phyloP scores from a whole-genome alignment of 2,329 filamentous ascomycete genomes.

The Monosporascus sp. region DNA sequence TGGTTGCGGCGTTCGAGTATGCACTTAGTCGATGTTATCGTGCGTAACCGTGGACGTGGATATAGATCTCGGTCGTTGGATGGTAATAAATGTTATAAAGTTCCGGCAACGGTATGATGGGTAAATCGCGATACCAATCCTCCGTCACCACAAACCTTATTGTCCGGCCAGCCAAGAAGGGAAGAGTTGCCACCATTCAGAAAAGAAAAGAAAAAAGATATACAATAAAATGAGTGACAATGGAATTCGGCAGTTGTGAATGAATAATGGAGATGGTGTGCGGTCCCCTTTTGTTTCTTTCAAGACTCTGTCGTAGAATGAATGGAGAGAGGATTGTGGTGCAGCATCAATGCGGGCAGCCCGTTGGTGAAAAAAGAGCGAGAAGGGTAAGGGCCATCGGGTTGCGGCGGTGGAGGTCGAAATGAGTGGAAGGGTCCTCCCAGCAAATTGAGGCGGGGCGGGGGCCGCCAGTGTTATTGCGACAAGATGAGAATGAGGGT shows the following conservation, averaged over 20 bases:
- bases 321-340: not conserved
- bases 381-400: not conserved
- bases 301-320: not conserved
- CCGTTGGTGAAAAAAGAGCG: not conserved
- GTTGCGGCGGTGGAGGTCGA: not conserved
- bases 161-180: not conserved
- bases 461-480: not conserved
- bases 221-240: not conserved
- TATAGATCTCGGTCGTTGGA: too few relatives aligned
- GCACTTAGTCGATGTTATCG: too few relatives aligned
- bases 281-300: not conserved
- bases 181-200: not conserved
- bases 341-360: not conserved
- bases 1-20: too few relatives aligned
- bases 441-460: not conserved
- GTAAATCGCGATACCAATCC: not conserved
- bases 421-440: not conserved
- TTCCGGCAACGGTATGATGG: not conserved
- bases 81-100: not conserved
- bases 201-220: not conserved
- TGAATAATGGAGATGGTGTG: not conserved
- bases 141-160: not conserved
- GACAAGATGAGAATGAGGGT: not conserved
- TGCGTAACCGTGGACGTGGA: too few relatives aligned
- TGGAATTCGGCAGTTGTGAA: not conserved